These are phyloP conservation scores for Naganishia randhawae DNA, from an alignment of 768 basidiomycete genomes.

Conservation along the genomic window DNA sequence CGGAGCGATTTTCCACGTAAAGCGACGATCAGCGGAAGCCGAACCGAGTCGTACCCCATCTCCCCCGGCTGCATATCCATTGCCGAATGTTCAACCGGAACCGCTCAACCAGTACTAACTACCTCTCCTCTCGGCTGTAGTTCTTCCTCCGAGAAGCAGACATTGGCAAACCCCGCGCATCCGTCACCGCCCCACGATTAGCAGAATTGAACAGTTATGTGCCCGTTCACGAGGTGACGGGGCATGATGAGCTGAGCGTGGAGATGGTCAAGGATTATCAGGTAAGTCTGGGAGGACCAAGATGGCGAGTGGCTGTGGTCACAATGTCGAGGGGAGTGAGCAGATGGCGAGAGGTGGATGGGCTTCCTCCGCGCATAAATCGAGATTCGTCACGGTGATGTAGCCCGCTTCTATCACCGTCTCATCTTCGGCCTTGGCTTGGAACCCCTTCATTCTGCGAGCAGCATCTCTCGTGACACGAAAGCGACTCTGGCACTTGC, in stretches of 20 bases:
- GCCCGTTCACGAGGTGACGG: constrained; percentile 81
- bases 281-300: constrained; percentile 53
- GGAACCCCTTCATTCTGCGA: too few relatives aligned
- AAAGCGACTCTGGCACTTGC: too few relatives aligned
- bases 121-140: constrained; percentile 53
- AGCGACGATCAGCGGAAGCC: background rate
- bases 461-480: too few relatives aligned
- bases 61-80: too few relatives aligned
- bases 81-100: too few relatives aligned
- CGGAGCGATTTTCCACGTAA: background rate
- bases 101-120: too few relatives aligned
- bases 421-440: too few relatives aligned
- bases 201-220: constrained; percentile 95
- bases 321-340: constrained; percentile 23
- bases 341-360: too few relatives aligned
- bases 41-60: too few relatives aligned
- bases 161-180: constrained; percentile 79
- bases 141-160: constrained; percentile 89
- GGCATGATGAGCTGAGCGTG: constrained; percentile 68
- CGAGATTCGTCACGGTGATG: too few relatives aligned
- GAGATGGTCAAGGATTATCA: constrained; percentile 85
- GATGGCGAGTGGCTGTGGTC: constrained; percentile 9
- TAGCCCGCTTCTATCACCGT: too few relatives aligned
- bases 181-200: constrained; percentile 78
- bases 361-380: too few relatives aligned